Base-by-base conservation (phyloP, 1,284 basidiomycete genomes). In the Trichosporon sp. region DNA sequence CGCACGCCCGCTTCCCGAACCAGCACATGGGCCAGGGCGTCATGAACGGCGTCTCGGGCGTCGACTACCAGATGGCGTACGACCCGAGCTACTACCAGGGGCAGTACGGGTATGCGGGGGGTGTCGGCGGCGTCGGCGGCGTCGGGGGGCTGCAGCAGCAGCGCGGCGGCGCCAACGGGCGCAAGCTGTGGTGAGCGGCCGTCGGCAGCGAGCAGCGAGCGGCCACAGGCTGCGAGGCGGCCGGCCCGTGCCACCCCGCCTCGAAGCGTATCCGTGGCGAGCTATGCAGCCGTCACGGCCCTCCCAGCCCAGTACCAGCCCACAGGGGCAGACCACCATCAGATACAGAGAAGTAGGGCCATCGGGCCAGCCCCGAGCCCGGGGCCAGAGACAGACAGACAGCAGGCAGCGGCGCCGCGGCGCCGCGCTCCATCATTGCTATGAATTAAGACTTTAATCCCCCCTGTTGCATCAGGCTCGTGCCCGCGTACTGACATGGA, bases 121-220 rank as follows among this genome's bases (percentile, higher is more conserved):
- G 60, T n/a, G 66, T 67, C 27, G 65, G 65, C 21, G 65, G 60
- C 15, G 62, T 38, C 62, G 35, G 29, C 6, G 60, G 60, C 35
- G 65, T 56, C 42, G 65, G 58, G 3, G 58, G 58, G 64, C 56
- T 32, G 56, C 56, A 60, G 56, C 56, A 60, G 56, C 56, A 60
- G 27, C 56, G 56, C 29, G 56, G 56, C 18, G 56, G 56, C 56
- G 56, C 56, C 29, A 60, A 60, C 56, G 56, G 56, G 56, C 56
- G 56, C 15, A 60, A 60, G 56, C 56, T 60, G 27, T 60, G 56
- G 56, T 60, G n/a, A 11, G 6, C 42, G 13, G 13, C 11, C 13
- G 42, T 3, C 42, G 11, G 7, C 25, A 31, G 53, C 51, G 6
- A 51, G 44, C 18, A n/a, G 8, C 21, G 21, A 47, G 44, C 42